A percentile compares a stretch with the other conserved stretches of the same genome.
Evolutionary conservation across 306 rosid genomes (phyloP).

Genomic region (Styphnolobium japonicum): DNA sequence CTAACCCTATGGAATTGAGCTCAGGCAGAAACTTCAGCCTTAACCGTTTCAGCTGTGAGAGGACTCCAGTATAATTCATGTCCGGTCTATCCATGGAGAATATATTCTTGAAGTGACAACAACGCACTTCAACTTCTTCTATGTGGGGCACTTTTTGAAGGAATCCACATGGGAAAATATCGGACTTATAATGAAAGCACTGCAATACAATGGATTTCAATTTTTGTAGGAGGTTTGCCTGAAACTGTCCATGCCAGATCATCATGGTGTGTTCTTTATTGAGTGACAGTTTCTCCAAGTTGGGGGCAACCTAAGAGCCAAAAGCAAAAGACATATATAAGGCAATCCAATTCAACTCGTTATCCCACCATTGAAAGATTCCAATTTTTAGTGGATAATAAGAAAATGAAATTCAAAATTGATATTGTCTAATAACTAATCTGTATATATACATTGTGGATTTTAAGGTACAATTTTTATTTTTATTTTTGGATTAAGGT

Average conservation of each 20-base stretch:
- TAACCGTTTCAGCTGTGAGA: background rate
- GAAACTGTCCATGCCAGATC: background rate
- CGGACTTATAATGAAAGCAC: background rate
- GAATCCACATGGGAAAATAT: background rate
- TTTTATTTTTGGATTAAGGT: too few species aligned
- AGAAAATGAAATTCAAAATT: too few species aligned
- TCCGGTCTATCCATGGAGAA: background rate
- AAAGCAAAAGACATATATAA: too few species aligned
- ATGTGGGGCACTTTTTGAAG: background rate
- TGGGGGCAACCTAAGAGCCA: background rate
- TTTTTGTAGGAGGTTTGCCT: background rate
- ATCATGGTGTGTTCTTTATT: background rate
- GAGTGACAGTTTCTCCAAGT: background rate
- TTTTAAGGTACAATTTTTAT: too few species aligned
- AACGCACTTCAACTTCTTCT: background rate
- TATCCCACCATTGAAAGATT: too few species aligned
- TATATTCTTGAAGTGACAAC: background rate
- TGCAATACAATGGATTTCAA: accelerated
- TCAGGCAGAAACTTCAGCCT: background rate
- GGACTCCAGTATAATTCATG: background rate
- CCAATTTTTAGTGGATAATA: background rate
- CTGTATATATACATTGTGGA: too few species aligned
- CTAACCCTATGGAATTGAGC: background rate
- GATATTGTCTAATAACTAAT: too few species aligned
- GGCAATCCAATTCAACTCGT: too few species aligned